phyloP scores from a whole-genome alignment of 2,329 filamentous ascomycete genomes.

The Arthrinium phaeospermum region DNA sequence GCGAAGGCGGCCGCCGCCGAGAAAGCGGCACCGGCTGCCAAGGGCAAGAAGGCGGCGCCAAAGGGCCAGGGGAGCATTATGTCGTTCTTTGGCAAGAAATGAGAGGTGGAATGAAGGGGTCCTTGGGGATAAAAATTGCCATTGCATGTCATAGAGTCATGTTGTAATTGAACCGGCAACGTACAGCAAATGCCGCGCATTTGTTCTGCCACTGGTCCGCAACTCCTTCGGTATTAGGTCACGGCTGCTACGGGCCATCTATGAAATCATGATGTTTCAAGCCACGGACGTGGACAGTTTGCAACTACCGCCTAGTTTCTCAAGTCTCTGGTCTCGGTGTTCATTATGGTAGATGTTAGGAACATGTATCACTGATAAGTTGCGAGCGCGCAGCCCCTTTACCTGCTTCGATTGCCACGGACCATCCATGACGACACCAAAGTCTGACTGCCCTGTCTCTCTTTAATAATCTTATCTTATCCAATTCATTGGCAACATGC shows the following conservation, averaged over 20 bases:
- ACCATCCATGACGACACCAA: constrained; percentile 18
- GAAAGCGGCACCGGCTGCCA: constrained; percentile 27
- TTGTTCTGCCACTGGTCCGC: too few species aligned
- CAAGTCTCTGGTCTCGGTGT: background rate
- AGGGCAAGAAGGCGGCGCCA: constrained; percentile 27
- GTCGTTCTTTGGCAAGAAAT: constrained; percentile 44
- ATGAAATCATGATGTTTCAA: too few species aligned
- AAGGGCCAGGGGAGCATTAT: constrained; percentile 40
- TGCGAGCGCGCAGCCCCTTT: background rate
- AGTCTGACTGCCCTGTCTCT: background rate
- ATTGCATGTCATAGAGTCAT: background rate
- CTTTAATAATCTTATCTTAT: background rate
- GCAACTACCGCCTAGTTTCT: too few species aligned
- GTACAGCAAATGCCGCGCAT: background rate
- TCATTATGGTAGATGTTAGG: background rate
- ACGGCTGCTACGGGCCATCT: too few species aligned
- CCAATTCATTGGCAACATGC: background rate
- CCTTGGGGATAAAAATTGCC: background rate
- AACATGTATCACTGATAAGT: background rate
- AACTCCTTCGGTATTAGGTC: too few species aligned
- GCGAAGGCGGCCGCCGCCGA: constrained; percentile 30
- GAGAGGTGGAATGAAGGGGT: constrained; percentile 2
- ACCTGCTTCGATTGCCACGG: background rate
- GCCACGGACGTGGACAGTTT: too few species aligned
- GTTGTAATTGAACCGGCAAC: background rate